These are phyloP conservation scores for Acrodontium crateriforme DNA, from an alignment of 2,329 filamentous ascomycete species.

Conservation along the genomic window DNA sequence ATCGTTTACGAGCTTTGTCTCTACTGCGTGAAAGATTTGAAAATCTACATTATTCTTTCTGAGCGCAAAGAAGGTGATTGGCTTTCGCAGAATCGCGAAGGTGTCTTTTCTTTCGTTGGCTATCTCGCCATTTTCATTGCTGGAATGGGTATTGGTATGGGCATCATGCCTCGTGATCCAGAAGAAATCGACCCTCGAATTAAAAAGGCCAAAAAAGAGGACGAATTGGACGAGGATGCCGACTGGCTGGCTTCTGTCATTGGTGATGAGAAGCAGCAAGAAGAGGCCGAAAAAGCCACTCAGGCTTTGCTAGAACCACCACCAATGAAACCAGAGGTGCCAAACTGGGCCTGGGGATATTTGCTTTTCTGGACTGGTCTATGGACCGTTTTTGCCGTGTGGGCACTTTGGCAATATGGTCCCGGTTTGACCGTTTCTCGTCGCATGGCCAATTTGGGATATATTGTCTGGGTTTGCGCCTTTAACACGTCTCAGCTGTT, in stretches of 20 bases:
- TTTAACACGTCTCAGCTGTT: constrained; percentile 80
- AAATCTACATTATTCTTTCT: constrained; percentile 69
- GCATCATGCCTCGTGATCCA: constrained; percentile 50
- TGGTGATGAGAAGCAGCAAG: constrained; percentile 9
- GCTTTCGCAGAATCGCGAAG: constrained; percentile 83
- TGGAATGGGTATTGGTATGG: constrained; percentile 71
- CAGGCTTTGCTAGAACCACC: constrained; percentile 6
- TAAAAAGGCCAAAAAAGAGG: constrained; percentile 6
- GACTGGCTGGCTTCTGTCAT: constrained; percentile 25
- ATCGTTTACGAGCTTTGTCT: constrained; percentile 61
- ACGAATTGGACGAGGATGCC: constrained; percentile 21
- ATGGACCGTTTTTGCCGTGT: constrained; percentile 61
- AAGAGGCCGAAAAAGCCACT: constrained; percentile 5
- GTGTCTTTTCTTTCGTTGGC: constrained; percentile 85
- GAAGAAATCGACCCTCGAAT: constrained; percentile 9
- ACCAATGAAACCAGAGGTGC: constrained; percentile 13
- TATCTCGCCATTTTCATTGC: constrained; percentile 92
- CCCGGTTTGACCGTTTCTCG: constrained; percentile 68
- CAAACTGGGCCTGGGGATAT: constrained; percentile 24
- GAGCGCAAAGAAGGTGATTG: constrained; percentile 53
- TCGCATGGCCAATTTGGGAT: constrained; percentile 82
- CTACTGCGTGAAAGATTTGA: constrained; percentile 57
- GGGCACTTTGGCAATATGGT: constrained; percentile 55
- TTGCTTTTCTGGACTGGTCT: constrained; percentile 50
- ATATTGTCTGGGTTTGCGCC: constrained; percentile 81